A percentile compares a stretch with the other conserved stretches of the same genome.
Evolutionary conservation across 345 rosid species (phyloP).

Genomic region (Eucalyptus curtisii): DNA sequence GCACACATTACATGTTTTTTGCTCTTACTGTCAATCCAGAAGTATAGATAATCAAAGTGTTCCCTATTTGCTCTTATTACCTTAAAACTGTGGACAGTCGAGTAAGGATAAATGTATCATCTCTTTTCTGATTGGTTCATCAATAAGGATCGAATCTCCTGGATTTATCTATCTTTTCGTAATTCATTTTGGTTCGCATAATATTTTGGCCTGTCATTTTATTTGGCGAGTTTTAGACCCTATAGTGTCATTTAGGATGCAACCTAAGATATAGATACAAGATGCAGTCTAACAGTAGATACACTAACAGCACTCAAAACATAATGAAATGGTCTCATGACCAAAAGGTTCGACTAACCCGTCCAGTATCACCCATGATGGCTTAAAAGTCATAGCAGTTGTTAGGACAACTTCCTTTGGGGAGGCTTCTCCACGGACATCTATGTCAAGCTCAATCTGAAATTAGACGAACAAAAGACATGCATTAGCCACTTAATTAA

Average conservation of each 20-base stretch:
- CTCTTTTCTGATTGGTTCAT: neutral
- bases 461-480: neutral
- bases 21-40: neutral
- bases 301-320: neutral
- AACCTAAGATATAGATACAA: neutral
- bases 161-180: neutral
- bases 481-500: neutral
- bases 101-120: neutral
- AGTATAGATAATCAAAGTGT: neutral
- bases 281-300: neutral
- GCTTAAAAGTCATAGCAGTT: slow-evolving; percentile 18
- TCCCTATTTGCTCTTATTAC: neutral
- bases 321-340: neutral
- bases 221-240: neutral
- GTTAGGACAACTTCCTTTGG: slow-evolving; percentile 14
- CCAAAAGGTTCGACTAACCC: slow-evolving; percentile 12
- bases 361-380: slow-evolving; percentile 43
- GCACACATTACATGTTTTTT: neutral
- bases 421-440: slow-evolving; percentile 21
- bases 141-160: neutral
- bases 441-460: slow-evolving; percentile 25
- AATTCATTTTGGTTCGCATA: neutral
- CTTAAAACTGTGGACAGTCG: neutral
- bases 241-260: neutral
- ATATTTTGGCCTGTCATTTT: neutral